Conservation (phyloP, 768 basidiomycete genomes). For the Suillus brevipes region DNA sequence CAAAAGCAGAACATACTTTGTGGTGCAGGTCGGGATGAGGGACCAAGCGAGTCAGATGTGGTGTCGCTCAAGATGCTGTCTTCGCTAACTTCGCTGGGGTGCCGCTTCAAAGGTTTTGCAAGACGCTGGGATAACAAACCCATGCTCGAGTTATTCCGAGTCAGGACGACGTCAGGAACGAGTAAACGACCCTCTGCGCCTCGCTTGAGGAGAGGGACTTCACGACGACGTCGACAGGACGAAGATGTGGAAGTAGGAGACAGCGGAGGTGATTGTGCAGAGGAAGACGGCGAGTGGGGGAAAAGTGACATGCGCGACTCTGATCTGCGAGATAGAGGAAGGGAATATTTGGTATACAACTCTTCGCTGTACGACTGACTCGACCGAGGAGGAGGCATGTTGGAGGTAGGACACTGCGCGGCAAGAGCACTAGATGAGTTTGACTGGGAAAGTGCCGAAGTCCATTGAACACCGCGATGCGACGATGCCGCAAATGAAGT, state of each 20-base stretch:
- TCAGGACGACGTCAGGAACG: slow-evolving; percentile 44
- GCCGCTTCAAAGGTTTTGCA: slow-evolving; percentile 41
- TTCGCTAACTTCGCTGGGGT: slow-evolving; percentile 41
- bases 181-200: slow-evolving; percentile 68
- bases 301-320: slow-evolving; percentile 49
- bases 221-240: slow-evolving; percentile 41
- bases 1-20: slow-evolving; percentile 46
- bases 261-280: slow-evolving; percentile 38
- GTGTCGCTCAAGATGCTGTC: slow-evolving; percentile 33
- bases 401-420: slow-evolving; percentile 23
- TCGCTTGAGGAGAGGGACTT: slow-evolving; percentile 55
- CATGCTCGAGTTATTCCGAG: slow-evolving; percentile 37
- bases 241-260: slow-evolving; percentile 34
- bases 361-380: slow-evolving; percentile 42
- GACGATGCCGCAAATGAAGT: slow-evolving; percentile 51
- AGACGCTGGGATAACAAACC: slow-evolving; percentile 27
- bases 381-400: slow-evolving; percentile 26
- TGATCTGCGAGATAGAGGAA: slow-evolving; percentile 55
- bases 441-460: slow-evolving; percentile 29
- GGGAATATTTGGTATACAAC: slow-evolving; percentile 54
- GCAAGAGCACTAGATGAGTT: slow-evolving; percentile 28
- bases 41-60: slow-evolving; percentile 21
- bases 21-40: slow-evolving; percentile 40
- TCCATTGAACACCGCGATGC: slow-evolving; percentile 52
- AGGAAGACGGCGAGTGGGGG: slow-evolving; percentile 34